phyloP scores from a whole-genome alignment of 495 filamentous ascomycete species.

The Articulospora tetracladia region DNA sequence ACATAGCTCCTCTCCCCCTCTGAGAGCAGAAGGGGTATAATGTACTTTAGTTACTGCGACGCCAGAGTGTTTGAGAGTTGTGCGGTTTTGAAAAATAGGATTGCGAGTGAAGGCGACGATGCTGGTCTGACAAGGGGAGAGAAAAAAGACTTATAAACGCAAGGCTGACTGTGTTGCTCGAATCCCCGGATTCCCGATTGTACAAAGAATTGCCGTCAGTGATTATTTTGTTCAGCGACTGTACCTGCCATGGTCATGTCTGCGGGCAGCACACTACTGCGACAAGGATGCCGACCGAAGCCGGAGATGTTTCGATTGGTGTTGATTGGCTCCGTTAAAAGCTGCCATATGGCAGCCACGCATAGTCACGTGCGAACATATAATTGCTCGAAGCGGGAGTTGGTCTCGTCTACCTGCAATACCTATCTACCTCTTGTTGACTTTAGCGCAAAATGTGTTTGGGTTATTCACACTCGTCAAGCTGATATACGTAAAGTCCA shows the following conservation, averaged over 20 bases:
- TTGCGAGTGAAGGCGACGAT: background rate
- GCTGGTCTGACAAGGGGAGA: background rate
- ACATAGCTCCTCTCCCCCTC: slow-evolving; percentile 21
- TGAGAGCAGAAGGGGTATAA: slow-evolving; percentile 15
- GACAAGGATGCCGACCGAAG: background rate
- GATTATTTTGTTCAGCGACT: background rate
- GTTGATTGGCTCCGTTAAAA: no score
- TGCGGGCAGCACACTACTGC: background rate
- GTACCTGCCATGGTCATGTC: background rate
- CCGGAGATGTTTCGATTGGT: background rate
- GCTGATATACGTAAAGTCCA: background rate
- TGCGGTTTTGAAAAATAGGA: background rate
- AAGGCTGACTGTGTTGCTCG: slow-evolving; percentile 1
- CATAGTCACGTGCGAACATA: background rate
- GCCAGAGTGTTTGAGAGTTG: slow-evolving; percentile 15
- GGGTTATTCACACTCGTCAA: background rate
- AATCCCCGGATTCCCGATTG: background rate
- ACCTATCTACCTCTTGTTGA: background rate
- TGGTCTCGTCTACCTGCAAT: background rate
- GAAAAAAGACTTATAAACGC: background rate
- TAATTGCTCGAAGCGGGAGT: background rate
- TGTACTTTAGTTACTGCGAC: slow-evolving; percentile 8
- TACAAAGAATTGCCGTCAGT: background rate
- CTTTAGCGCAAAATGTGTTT: background rate
- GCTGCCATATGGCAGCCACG: no score